Conservation (phyloP, 2,329 filamentous ascomycete species). For the Coniella vitis region DNA sequence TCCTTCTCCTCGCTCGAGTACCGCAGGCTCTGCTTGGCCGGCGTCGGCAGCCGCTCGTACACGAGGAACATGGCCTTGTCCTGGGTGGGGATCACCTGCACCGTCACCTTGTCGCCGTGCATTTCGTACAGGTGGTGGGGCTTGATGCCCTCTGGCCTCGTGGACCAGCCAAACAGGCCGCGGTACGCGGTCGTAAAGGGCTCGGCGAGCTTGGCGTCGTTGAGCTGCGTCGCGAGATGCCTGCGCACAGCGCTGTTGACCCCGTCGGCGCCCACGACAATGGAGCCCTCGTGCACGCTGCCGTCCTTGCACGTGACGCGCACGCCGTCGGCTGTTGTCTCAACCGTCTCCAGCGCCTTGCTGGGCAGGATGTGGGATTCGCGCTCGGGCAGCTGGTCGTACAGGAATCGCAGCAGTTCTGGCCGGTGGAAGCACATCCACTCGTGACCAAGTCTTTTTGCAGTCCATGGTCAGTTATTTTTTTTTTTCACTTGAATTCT, state of each 20-base stretch:
- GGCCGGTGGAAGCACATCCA: slow-evolving; percentile 20
- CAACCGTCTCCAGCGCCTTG: slow-evolving; percentile 18
- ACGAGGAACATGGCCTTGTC: slow-evolving; percentile 15
- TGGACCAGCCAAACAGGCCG: slow-evolving; percentile 15
- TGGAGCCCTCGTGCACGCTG: slow-evolving; percentile 19
- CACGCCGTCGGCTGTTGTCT: slow-evolving; percentile 16
- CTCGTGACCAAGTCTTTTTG: slow-evolving; percentile 19
- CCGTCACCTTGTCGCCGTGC: slow-evolving; percentile 11
- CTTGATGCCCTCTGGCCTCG: slow-evolving; percentile 5
- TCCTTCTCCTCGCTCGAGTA: slow-evolving; percentile 16
- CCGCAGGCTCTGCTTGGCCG: slow-evolving; percentile 9
- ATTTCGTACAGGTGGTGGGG: slow-evolving; percentile 12
- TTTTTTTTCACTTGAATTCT: neutral
- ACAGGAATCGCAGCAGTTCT: slow-evolving; percentile 17
- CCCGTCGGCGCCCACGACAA: slow-evolving; percentile 23
- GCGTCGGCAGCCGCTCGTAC: slow-evolving; percentile 15
- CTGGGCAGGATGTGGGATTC: slow-evolving; percentile 16
- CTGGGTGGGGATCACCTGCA: slow-evolving; percentile 11
- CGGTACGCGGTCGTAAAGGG: slow-evolving; percentile 16
- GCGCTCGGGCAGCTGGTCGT: slow-evolving; percentile 16
- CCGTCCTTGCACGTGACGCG: slow-evolving; percentile 19
- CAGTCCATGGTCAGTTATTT: neutral
- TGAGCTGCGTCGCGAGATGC: slow-evolving; percentile 15
- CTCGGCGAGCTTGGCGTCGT: slow-evolving; percentile 8
- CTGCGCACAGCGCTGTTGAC: slow-evolving; percentile 20